Percentiles rank a stretch among this genome's conserved stretches.
These are phyloP conservation scores for Fusarium tupiense DNA, from an alignment of 2,329 filamentous ascomycete genomes.

Conservation along the genomic window DNA sequence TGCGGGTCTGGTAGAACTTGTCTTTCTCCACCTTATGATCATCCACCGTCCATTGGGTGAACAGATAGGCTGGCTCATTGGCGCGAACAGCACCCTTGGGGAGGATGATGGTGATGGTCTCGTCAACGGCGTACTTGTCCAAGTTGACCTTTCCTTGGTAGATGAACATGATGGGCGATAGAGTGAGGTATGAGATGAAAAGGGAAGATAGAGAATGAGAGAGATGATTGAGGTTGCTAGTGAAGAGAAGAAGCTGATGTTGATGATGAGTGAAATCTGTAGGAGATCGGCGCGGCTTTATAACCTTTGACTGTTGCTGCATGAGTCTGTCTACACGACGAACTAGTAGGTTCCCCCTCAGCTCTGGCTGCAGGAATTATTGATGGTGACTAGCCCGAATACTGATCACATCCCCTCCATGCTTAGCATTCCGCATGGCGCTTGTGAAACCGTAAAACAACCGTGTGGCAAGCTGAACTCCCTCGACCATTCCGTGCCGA, in stretches of 20 bases:
- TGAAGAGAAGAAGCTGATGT: background rate
- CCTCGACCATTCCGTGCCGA: background rate
- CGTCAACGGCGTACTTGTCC: background rate
- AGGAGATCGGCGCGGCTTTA: background rate
- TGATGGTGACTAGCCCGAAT: background rate
- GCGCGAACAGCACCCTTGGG: background rate
- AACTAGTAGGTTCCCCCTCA: background rate
- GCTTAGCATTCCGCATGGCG: background rate
- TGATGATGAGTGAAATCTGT: rapidly evolving
- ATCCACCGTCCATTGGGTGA: background rate
- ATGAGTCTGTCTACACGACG: rapidly evolving
- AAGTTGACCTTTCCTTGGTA: background rate
- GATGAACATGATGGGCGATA: background rate
- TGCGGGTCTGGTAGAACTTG: background rate
- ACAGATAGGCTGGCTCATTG: rapidly evolving
- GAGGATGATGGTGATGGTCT: background rate
- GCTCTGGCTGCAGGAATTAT: background rate
- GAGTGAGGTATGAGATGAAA: background rate
- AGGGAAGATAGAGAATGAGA: background rate
- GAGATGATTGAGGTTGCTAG: background rate
- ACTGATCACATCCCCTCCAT: background rate
- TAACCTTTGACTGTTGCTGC: rapidly evolving
- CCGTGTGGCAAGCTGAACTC: background rate
- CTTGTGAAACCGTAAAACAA: background rate
- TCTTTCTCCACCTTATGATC: too few relatives aligned